A percentile compares a stretch with the other conserved stretches of the same genome.
These are phyloP conservation scores for Saccharomyces pastorianus DNA, from an alignment of 1,139 yeast genomes.

Conservation along the genomic window DNA sequence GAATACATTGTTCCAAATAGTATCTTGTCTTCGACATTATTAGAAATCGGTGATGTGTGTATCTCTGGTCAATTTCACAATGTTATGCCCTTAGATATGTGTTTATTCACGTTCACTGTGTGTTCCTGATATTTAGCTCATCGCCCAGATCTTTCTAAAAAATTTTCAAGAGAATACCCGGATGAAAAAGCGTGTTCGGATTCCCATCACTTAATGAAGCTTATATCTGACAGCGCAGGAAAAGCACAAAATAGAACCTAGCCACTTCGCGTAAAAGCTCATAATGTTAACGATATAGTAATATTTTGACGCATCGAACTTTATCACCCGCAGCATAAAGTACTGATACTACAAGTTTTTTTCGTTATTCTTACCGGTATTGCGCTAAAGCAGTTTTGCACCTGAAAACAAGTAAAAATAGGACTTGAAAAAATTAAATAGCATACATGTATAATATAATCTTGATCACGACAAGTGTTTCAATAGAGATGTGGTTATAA, in stretches of 20 bases:
- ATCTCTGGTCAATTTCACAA: not conserved
- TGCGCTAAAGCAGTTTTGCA: no score
- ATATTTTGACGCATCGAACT: no score
- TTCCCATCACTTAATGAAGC: not conserved
- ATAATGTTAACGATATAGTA: no score
- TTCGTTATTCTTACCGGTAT: no score
- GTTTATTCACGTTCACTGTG: not conserved
- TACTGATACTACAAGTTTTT: no score
- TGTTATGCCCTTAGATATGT: not conserved
- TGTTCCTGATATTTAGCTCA: not conserved
- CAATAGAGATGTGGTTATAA: not conserved
- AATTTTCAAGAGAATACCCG: not conserved
- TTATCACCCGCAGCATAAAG: no score
- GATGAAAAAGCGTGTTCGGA: not conserved
- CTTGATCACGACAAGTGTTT: not conserved
- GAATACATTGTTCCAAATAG: conserved; percentile 76
- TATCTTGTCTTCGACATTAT: conserved; percentile 56
- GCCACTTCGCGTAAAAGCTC: no score
- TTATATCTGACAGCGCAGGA: no score
- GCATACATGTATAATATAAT: not conserved
- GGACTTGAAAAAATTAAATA: not conserved
- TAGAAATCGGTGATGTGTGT: not conserved
- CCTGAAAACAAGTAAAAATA: not conserved
- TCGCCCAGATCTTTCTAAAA: not conserved
- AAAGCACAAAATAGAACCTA: no score